Conservation (phyloP, 331 rosid genomes). For the Arachis monticola region DNA sequence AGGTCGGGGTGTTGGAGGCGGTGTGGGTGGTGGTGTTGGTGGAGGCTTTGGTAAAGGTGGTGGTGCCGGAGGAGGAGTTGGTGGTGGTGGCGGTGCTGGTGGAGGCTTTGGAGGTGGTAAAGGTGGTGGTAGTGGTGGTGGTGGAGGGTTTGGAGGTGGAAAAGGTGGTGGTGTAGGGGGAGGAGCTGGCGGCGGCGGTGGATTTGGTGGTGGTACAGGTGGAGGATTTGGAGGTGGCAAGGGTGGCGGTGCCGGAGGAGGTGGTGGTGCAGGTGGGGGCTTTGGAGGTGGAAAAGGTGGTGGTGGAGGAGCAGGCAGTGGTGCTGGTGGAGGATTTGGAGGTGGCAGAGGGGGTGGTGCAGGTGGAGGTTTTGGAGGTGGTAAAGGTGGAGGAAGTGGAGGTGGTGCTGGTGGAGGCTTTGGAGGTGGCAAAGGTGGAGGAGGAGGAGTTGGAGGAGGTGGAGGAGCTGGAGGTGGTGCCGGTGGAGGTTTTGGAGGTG, state of each 20-base stretch:
- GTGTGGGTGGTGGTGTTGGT: not conserved
- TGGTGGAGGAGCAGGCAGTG: conserved; percentile 24
- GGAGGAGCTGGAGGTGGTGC: not conserved
- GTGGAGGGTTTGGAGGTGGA: not conserved
- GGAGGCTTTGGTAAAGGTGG: not conserved
- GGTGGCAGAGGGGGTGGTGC: conserved; percentile 22
- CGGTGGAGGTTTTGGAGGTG: conserved; percentile 29
- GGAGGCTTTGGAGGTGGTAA: not conserved
- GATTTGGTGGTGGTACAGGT: not conserved
- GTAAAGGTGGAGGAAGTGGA: not conserved
- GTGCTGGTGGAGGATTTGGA: conserved; percentile 2
- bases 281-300: not conserved
- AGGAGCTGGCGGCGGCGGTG: not conserved
- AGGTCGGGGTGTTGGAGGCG: not conserved
- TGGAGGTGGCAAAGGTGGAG: not conserved
- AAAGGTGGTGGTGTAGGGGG: not conserved
- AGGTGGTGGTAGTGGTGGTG: not conserved
- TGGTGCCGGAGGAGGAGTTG: not conserved
- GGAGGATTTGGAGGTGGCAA: not conserved
- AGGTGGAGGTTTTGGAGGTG: conserved; percentile 18
- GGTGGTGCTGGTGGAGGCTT: not conserved
- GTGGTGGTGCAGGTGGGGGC: not conserved
- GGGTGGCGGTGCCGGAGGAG: not conserved
- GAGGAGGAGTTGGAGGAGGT: not conserved
- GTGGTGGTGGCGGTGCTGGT: not conserved